Evolutionary conservation across 805 yeast species (phyloP), one percentile per base, ranked within the genome.

Genomic region (Pichia kluyveri): DNA sequence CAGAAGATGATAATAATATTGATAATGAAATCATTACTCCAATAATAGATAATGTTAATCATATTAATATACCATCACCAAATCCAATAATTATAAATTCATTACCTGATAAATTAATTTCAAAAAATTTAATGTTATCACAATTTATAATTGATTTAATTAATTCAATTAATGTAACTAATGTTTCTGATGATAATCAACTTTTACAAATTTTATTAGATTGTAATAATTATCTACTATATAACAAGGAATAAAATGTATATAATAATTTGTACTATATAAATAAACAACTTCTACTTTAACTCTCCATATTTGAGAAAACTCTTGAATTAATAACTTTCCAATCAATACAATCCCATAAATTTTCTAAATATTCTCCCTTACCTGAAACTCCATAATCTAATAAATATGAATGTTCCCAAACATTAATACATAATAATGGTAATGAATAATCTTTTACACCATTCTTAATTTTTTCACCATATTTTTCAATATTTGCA

Each of bases 301-400:
- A 51, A 50, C 44, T 45, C 37, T 48, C 54, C 42, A 51, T 44
- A 43, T 44, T 45, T 32, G 55, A 47, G 51, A 65, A 67, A n/a
- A 65, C 50, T 56, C 71, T 62, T 28, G 54, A 49, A 45, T 80
- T 83, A 41, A 85, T 71, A 45, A 83, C 86, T 47, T 82, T 77
- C 99, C 99, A 93, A 66, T 91, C 80, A 54, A 90, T 76, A 55
- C 86, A 75, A 43, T 81, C 75, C 82, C 95, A 83, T 63, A 84
- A 78, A 49, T 80, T 82, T 54, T 77, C 79, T 56, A 93, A 74
- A 66, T 85, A 93, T 51, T 80, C 77, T 37, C 79, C 74, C 67
- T 82, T 83, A 34, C 93, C 93, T 45, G 65, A 70, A 45, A 86
- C 74, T 42, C 97, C 96, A 66, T 83, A 91, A 66, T 93, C 98